Evolutionary conservation across 164 flowering plant genomes (phyloP).

Genomic region (Stephania cephalantha): DNA sequence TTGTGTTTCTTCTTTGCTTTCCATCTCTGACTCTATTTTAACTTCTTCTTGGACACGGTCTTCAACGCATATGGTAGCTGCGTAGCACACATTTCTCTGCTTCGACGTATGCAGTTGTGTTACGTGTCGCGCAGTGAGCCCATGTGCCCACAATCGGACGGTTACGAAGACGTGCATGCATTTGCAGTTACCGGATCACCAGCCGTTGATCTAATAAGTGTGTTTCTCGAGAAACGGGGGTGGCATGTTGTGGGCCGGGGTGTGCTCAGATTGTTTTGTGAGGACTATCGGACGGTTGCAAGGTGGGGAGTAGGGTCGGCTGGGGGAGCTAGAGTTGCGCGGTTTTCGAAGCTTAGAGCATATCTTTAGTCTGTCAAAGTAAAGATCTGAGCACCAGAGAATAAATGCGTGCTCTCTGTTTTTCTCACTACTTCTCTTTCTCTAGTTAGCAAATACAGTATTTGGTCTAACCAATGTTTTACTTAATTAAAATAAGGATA

Average conservation of each 20-base stretch:
- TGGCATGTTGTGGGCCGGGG: not conserved
- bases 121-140: not conserved
- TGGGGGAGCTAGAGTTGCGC: not conserved
- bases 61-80: not conserved
- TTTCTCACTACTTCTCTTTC: not conserved
- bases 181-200: not conserved
- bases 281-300: not conserved
- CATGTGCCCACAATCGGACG: not conserved
- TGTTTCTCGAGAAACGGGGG: not conserved
- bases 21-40: not conserved
- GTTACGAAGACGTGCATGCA: not conserved
- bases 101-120: not conserved
- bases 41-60: not conserved
- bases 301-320: not conserved
- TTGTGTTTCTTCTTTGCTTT: conserved; percentile 17
- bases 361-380: conserved; percentile 23
- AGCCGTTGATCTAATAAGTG: not conserved
- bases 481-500: not conserved
- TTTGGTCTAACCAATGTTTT: no score
- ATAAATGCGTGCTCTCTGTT: conserved; percentile 10
- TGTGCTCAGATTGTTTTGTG: not conserved
- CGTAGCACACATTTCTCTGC: not conserved
- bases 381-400: conserved; percentile 13
- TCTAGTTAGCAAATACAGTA: not conserved
- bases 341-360: conserved; percentile 18